Evolutionary conservation across 2,329 filamentous ascomycete genomes (phyloP).

Genomic region (Pseudocercospora fijiensis): DNA sequence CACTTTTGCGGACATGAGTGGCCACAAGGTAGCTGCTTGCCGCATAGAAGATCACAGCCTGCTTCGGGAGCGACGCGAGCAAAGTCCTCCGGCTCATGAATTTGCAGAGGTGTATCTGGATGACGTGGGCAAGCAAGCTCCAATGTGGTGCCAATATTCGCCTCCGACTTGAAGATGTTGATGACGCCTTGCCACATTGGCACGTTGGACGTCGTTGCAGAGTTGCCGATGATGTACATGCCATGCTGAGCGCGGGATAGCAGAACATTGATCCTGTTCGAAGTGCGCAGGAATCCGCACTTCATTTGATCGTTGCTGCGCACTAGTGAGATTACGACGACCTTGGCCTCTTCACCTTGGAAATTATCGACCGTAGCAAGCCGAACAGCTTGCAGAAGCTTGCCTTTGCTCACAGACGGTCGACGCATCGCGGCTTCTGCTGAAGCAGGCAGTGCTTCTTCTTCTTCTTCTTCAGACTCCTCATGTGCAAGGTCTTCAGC

Average conservation of each 20-base stretch:
- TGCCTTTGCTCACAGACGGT: constrained; percentile 11
- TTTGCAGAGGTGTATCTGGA: constrained; percentile 50
- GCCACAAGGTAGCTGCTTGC: constrained; percentile 45
- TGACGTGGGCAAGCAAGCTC: constrained; percentile 63
- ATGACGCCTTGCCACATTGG: constrained; percentile 65
- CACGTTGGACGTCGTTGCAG: constrained; percentile 56
- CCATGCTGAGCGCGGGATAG: constrained; percentile 67
- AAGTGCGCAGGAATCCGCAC: constrained; percentile 65
- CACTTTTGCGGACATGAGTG: constrained; percentile 49
- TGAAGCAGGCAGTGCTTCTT: not conserved
- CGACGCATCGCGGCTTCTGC: not conserved
- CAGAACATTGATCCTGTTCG: constrained; percentile 69
- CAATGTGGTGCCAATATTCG: constrained; percentile 53
- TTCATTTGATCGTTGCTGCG: constrained; percentile 61
- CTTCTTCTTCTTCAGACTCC: constrained; percentile 7
- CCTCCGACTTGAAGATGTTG: constrained; percentile 48
- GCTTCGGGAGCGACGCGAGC: constrained; percentile 58
- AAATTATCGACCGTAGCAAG: constrained; percentile 61
- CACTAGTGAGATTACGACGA: constrained; percentile 69
- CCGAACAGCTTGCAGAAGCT: constrained; percentile 15
- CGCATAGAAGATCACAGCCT: constrained; percentile 57
- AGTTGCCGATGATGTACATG: constrained; percentile 64
- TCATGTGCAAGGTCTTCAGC: constrained; percentile 13
- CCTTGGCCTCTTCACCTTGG: constrained; percentile 72
- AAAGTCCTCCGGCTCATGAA: constrained; percentile 60